Conservation (phyloP, 2,329 filamentous ascomycete genomes). For the Botrytis deweyae region DNA sequence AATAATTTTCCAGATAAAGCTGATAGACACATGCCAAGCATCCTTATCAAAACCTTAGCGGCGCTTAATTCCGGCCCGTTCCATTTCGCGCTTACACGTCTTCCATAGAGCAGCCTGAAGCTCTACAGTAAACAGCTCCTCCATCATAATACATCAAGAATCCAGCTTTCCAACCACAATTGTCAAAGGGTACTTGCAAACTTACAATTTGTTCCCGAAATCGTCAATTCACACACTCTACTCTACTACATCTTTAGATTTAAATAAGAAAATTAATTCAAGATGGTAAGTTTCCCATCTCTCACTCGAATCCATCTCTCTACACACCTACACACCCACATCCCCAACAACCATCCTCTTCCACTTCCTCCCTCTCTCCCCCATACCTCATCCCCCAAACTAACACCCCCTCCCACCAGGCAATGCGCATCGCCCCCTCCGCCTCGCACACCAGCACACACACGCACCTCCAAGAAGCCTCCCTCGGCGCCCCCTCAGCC, state of each 20-base stretch:
- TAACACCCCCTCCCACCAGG: constrained; percentile 48
- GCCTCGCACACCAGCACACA: constrained; percentile 64
- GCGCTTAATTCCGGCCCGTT: constrained; percentile 20
- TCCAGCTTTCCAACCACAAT: not conserved
- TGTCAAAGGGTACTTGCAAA: not conserved
- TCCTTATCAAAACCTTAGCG: not conserved
- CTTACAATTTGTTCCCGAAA: not conserved
- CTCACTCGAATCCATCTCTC: not conserved
- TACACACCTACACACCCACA: not conserved
- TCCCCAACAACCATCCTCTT: not conserved
- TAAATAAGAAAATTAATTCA: not conserved
- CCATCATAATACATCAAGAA: not conserved
- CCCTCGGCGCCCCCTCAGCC: constrained; percentile 78
- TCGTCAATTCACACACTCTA: not conserved
- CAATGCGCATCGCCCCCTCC: constrained; percentile 84
- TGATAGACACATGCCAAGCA: not conserved
- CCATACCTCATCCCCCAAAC: not conserved
- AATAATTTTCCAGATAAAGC: not conserved
- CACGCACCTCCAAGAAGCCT: constrained; percentile 57
- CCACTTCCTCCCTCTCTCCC: not conserved
- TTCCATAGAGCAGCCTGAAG: constrained; percentile 14
- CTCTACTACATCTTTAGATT: no score
- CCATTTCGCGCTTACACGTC: constrained; percentile 16
- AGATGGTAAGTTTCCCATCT: not conserved
- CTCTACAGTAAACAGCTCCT: constrained; percentile 14